Percentiles rank a stretch among this genome's conserved stretches.
These are phyloP conservation scores for Cercospora zeae-maydis DNA, from an alignment of 2,329 filamentous ascomycete genomes.

Conservation along the genomic window DNA sequence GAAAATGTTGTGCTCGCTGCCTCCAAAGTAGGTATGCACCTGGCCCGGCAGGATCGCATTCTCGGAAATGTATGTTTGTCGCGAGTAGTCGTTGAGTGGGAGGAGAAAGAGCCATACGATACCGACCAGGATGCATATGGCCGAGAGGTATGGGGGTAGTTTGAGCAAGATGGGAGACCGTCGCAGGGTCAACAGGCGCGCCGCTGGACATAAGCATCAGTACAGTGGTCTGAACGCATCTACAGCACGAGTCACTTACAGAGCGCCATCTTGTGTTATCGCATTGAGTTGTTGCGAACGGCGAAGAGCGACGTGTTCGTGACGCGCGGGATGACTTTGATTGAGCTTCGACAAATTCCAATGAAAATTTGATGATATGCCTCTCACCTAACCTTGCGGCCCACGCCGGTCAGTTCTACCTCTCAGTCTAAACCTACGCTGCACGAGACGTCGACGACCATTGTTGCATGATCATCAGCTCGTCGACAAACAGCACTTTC, in stretches of 20 bases:
- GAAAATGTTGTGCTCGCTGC: conserved; percentile 93
- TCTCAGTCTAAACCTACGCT: too few species aligned
- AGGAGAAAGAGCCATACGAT: conserved; percentile 86
- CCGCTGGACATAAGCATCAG: conserved; percentile 30
- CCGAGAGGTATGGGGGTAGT: conserved; percentile 81
- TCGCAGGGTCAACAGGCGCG: conserved; percentile 65
- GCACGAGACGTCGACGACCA: too few species aligned
- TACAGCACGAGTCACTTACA: conserved; percentile 18
- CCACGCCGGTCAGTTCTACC: too few species aligned
- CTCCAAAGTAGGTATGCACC: conserved; percentile 95
- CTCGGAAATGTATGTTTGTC: conserved; percentile 92
- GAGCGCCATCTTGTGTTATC: conserved; percentile 29
- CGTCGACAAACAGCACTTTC: too few species aligned
- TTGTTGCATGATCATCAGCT: too few species aligned
- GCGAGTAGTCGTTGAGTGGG: conserved; percentile 84
- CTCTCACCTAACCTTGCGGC: neutral
- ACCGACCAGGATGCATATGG: conserved; percentile 78
- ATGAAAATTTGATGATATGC: neutral
- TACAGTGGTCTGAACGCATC: neutral
- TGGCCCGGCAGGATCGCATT: conserved; percentile 94
- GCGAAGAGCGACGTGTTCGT: neutral
- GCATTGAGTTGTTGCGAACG: conserved; percentile 1
- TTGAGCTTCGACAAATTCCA: neutral
- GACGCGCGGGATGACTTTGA: neutral
- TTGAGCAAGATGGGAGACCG: conserved; percentile 77